Evolutionary conservation across 1,284 basidiomycete species (phyloP).

Genomic region (Chalciporus sp.): DNA sequence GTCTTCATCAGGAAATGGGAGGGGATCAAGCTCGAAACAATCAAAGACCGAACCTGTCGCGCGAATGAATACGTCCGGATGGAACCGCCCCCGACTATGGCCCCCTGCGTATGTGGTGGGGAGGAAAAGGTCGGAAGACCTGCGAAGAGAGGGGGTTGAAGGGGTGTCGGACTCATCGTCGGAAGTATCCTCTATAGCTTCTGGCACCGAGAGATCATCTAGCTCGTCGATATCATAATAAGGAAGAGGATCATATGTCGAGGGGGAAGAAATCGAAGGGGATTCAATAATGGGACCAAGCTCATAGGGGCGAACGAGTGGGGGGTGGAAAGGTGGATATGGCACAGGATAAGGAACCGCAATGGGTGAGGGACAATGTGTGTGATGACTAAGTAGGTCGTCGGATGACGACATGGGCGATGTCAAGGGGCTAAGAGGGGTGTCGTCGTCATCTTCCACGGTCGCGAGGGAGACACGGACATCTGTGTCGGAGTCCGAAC

Average conservation of each 20-base stretch:
- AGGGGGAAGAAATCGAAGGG: conserved; percentile 41
- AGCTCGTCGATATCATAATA: conserved; percentile 62
- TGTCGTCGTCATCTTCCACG: conserved; percentile 56
- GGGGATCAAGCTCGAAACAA: conserved; percentile 65
- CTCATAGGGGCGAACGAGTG: conserved; percentile 52
- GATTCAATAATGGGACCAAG: conserved; percentile 42
- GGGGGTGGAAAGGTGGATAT: conserved; percentile 64
- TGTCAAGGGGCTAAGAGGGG: conserved; percentile 55
- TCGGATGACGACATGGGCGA: conserved; percentile 75
- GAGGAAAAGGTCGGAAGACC: conserved; percentile 48
- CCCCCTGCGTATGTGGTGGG: conserved; percentile 52
- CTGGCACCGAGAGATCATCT: conserved; percentile 69
- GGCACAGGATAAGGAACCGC: conserved; percentile 61
- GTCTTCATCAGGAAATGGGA: conserved; percentile 60
- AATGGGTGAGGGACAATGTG: conserved; percentile 50
- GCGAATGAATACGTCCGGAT: conserved; percentile 62
- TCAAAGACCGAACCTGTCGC: conserved; percentile 60
- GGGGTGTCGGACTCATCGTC: conserved; percentile 78
- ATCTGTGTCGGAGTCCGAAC: conserved; percentile 46
- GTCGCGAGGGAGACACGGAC: conserved; percentile 42
- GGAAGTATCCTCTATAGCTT: conserved; percentile 79
- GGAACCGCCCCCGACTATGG: conserved; percentile 46
- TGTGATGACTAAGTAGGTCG: conserved; percentile 57
- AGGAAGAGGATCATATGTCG: conserved; percentile 58
- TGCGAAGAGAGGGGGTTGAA: conserved; percentile 61